Conservation (phyloP, 129 eudicot genomes). For the Dittrichia graveolens region DNA sequence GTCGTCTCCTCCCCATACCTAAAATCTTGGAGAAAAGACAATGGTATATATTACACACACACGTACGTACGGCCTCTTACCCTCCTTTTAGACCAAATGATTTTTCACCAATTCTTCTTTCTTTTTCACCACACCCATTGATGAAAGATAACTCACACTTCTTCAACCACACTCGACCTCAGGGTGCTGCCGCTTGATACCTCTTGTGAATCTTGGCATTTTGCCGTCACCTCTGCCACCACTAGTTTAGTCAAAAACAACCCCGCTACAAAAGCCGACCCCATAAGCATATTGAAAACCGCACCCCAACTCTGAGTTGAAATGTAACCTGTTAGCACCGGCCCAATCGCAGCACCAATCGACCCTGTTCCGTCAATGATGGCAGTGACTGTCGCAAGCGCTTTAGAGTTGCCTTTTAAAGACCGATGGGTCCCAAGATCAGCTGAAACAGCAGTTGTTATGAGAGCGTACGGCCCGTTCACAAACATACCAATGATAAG, state of each 20-base stretch:
- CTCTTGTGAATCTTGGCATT: conserved; percentile 37
- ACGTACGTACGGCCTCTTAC: neutral
- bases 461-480: conserved; percentile 94
- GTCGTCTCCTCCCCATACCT: neutral
- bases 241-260: conserved; percentile 82
- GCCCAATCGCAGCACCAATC: conserved; percentile 95
- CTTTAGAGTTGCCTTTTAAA: conserved; percentile 75
- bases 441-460: conserved; percentile 95
- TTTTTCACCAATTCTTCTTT: conserved; percentile 20
- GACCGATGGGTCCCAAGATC: conserved; percentile 94
- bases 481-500: conserved; percentile 79
- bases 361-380: conserved; percentile 98
- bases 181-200: conserved; percentile 19
- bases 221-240: conserved; percentile 66
- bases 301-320: conserved; percentile 78
- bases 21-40: conserved; percentile 30
- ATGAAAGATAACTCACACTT: conserved; percentile 24
- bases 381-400: conserved; percentile 91
- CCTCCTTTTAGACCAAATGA: conserved; percentile 5
- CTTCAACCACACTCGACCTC: conserved; percentile 23
- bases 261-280: conserved; percentile 71
- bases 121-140: neutral
- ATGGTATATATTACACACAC: conserved; percentile 19
- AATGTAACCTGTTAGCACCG: conserved; percentile 80
- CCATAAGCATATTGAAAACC: conserved; percentile 84